Evolutionary conservation across 1,139 yeast genomes (phyloP), one percentile per base, ranked within the genome.

Genomic region (Candida glucosophila): DNA sequence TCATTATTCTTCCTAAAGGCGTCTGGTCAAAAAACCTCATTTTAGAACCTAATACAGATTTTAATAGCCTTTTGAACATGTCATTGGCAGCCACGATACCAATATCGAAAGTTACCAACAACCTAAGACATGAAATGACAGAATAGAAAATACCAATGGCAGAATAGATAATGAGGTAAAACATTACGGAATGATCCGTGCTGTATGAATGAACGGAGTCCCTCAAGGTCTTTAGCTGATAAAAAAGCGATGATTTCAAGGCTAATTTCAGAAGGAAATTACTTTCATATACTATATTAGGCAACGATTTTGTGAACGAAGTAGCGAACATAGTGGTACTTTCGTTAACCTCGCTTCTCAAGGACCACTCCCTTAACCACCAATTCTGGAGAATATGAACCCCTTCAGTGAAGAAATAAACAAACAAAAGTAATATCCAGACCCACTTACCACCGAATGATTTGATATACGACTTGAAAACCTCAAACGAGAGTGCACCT

Each of bases 1-100:
- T 92, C 92, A 90, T 85, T 34, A 90, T 83, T 53, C 98, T 77
- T 17, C 99, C 99, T 43, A 81, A 70, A 12, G 99, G 98, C 3
- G 98, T 90, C 20, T 92, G 71, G 49, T 92, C 98, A 50, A 88
- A 90, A 55, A 90, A 92, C 43, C 96, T 73, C 39, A 86, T 62
- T 43, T 69, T 81, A 3, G 97, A 92, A 35, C 77, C 70, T 42
- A 88, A 52, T 23, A 88, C 77, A 13, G 71, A 68, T 15, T 59
- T 52, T 42, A 90, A 63, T 12, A 88, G 70, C 27, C 64, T 62
- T 29, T 70, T 65, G 55, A 90, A 90, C 31, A 88, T 69, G 38
- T 63, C 66, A 44, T 80, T 72, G 4, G 97, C 78, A 4, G 96
- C 97, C 24, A 64, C 57, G 23, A 90, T 58, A 46, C 95, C 93